A percentile compares a stretch with the other conserved stretches of the same genome.
Evolutionary conservation across 1,284 basidiomycete species (phyloP).

Genomic region (Puccinia hordei): DNA sequence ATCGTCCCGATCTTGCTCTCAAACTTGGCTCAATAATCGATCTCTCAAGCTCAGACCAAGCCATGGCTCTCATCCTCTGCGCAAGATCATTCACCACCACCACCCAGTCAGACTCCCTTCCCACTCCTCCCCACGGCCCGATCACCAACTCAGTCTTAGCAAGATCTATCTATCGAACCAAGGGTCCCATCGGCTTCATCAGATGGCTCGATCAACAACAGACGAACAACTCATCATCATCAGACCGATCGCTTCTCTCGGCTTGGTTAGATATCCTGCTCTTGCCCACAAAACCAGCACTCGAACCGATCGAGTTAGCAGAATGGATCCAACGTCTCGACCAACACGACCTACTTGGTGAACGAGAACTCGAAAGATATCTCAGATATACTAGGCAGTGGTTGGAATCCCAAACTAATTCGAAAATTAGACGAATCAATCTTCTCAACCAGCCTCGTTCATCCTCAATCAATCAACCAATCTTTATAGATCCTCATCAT

Average conservation of each 20-base stretch:
- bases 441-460: not conserved
- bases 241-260: constrained; percentile 15
- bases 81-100: not conserved
- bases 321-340: not conserved
- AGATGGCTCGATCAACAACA: not conserved
- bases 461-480: not conserved
- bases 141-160: constrained; percentile 12
- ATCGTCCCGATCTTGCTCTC: constrained; percentile 14
- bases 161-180: constrained; percentile 6
- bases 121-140: not conserved
- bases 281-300: not conserved
- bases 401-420: constrained; percentile 14
- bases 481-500: not conserved
- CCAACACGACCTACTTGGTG: constrained; percentile 14
- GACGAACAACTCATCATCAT: not conserved
- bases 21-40: not conserved
- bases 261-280: constrained; percentile 32
- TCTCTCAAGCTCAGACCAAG: not conserved
- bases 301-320: constrained; percentile 5
- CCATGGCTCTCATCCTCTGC: constrained; percentile 8
- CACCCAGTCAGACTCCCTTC: not conserved
- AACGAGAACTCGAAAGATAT: constrained; percentile 36
- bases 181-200: not conserved
- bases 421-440: not conserved
- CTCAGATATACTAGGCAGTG: constrained; percentile 41